These are phyloP conservation scores for Venturia aucupariae DNA, from an alignment of 2,329 filamentous ascomycete species.

Conservation along the genomic window DNA sequence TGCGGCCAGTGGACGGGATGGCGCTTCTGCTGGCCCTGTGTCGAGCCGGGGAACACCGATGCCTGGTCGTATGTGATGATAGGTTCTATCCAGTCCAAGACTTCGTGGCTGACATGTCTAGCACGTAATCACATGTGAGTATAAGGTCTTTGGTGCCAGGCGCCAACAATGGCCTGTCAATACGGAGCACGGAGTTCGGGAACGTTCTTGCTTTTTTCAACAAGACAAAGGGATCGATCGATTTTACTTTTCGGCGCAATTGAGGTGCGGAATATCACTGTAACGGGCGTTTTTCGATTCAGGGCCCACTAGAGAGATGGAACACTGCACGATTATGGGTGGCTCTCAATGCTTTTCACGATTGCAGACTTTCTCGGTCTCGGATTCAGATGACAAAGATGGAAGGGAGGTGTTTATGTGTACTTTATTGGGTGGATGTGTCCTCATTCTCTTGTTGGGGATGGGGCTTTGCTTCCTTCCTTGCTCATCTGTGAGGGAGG, in stretches of 20 bases:
- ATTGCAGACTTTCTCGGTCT: background rate
- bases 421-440: background rate
- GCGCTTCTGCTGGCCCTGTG: constrained; percentile 39
- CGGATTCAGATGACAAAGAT: background rate
- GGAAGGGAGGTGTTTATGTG: background rate
- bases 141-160: background rate
- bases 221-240: background rate
- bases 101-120: background rate
- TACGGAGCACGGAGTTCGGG: background rate
- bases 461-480: background rate
- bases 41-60: constrained; percentile 57
- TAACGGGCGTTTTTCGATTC: background rate
- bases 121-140: background rate
- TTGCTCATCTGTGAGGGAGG: background rate
- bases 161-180: background rate
- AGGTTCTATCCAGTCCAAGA: background rate
- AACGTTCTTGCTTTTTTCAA: background rate
- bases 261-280: background rate
- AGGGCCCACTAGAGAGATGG: background rate
- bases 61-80: constrained; percentile 25
- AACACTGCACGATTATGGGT: background rate
- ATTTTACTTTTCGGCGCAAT: background rate
- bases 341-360: constrained; percentile 1
- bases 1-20: constrained; percentile 38
- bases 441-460: background rate